Evolutionary conservation across 495 filamentous ascomycete species (phyloP), one percentile per base, ranked within the genome.

Genomic region (Aspergillus incahuasiensis): DNA sequence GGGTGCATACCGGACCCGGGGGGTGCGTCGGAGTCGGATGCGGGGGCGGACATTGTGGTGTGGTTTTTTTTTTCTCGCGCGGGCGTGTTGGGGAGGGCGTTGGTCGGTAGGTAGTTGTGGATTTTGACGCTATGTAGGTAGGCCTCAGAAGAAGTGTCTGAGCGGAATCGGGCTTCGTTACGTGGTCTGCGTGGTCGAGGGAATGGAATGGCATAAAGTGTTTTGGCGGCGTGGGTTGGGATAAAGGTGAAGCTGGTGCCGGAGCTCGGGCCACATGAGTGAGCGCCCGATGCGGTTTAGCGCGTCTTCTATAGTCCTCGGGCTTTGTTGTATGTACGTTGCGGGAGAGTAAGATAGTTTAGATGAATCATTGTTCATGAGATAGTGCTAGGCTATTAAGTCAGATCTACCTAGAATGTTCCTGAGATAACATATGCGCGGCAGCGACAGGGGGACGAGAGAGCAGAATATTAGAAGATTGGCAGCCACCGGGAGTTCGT

Each of bases 31-130:
- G 61, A 35, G 13, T 63, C 61, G 28, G 61, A 60, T 60, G 55
- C 55, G 57, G 61, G 52, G 61, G 57, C 50, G 41, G 61, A 24
- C 61, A 63, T 63, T 19, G 30, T 49, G 47, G 38, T 6, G 7
- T 49, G 47, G 38, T 6, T 12, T 19, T 34, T 48, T 40, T 50
- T 59, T 59, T 38, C 48, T 38, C 45, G 12, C 32, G 20, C 11
- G 46, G 12, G 28, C 1, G 9, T 21, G 30, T 3, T 32, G 12
- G n/a, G 47, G 11, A 32, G 12, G 22, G 8, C 39, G 1, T 16
- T 25, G 35, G 5, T 18, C 46, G 46, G 28, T 19, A 5, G 11
- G 6, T 19, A 20, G 42, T 5, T 21, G 18, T 43, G n/a, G n/a
- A 8, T 8, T 8, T 43, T 8, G 19, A 12, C 8, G 12, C 6